A percentile compares a stretch with the other conserved stretches of the same genome.
These are phyloP conservation scores for Akanthomyces lecanii DNA, from an alignment of 2,329 filamentous ascomycete genomes.

Conservation along the genomic window DNA sequence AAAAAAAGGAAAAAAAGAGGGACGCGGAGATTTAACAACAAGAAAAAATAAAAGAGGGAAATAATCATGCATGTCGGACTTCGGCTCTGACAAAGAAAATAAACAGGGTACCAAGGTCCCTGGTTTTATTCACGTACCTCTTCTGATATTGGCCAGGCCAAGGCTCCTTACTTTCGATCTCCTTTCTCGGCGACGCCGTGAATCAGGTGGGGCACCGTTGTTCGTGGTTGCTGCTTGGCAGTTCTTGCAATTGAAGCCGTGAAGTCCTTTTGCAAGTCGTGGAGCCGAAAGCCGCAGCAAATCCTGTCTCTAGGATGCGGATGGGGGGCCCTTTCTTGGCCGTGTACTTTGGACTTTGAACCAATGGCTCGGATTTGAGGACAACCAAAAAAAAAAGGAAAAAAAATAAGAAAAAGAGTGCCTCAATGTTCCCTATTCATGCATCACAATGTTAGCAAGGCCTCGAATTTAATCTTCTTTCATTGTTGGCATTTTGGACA, in stretches of 20 bases:
- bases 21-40: background rate
- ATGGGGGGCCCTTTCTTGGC: background rate
- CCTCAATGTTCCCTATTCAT: background rate
- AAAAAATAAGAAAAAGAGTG: background rate
- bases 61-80: background rate
- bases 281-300: too few relatives aligned
- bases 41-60: background rate
- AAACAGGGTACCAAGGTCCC: background rate
- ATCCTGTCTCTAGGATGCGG: background rate
- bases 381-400: background rate
- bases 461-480: too few relatives aligned
- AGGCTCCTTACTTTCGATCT: background rate
- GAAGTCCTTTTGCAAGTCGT: too few relatives aligned
- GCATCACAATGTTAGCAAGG: too few relatives aligned
- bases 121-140: background rate
- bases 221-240: background rate
- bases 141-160: background rate
- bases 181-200: background rate
- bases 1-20: background rate
- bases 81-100: background rate
- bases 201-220: background rate
- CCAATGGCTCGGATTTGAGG: background rate
- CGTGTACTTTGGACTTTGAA: background rate
- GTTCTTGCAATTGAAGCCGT: too few relatives aligned
- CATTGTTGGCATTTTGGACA: background rate